These are phyloP conservation scores for Trichoderma brevicompactum DNA, from an alignment of 2,329 filamentous ascomycete genomes.

Conservation along the genomic window DNA sequence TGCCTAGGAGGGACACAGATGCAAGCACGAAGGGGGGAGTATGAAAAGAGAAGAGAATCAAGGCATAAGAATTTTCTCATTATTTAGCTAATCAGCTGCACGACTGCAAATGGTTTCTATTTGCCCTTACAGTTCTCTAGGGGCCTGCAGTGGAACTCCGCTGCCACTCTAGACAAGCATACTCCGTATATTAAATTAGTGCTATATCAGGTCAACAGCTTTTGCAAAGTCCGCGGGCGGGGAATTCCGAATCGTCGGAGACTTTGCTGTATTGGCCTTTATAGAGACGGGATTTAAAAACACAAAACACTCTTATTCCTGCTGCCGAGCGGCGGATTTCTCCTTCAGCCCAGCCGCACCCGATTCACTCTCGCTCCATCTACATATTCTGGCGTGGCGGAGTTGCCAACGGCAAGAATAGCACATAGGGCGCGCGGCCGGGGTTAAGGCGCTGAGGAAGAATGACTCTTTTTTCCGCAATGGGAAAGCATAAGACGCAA, in stretches of 20 bases:
- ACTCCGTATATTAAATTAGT: neutral
- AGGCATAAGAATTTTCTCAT: neutral
- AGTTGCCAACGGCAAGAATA: conserved; percentile 3
- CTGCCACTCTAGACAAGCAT: conserved; percentile 4
- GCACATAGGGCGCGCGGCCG: neutral
- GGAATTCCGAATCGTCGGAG: conserved; percentile 9
- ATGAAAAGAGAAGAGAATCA: neutral
- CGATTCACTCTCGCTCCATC: neutral
- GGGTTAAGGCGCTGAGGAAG: neutral
- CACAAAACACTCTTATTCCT: neutral
- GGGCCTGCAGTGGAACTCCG: conserved; percentile 15
- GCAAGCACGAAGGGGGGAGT: neutral
- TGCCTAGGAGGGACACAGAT: neutral
- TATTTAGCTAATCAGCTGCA: neutral
- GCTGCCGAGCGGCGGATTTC: conserved; percentile 13
- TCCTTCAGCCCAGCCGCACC: neutral
- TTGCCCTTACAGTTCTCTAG: conserved; percentile 1
- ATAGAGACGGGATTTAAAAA: neutral
- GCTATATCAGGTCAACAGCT: neutral
- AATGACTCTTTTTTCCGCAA: neutral
- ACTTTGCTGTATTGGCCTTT: neutral
- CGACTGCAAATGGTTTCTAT: neutral
- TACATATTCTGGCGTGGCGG: conserved; percentile 5
- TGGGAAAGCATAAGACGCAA: neutral
- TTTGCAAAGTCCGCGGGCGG: conserved; percentile 25